These are phyloP conservation scores for Asclepias syriaca DNA, from an alignment of 257 asterid species.

Conservation along the genomic window DNA sequence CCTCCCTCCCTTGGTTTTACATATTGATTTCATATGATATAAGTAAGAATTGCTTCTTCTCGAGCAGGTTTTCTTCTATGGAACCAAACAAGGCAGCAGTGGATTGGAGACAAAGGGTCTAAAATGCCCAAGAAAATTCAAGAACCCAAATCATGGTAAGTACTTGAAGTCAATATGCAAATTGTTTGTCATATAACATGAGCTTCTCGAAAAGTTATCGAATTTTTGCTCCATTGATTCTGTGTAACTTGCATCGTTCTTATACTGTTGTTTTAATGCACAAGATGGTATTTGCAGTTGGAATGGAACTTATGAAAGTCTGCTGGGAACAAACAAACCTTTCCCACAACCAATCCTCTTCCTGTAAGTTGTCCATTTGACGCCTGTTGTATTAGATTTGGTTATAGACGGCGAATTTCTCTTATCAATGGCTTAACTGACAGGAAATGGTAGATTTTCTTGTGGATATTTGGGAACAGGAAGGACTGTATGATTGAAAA, in stretches of 20 bases:
- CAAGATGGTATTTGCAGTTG: constrained; percentile 43
- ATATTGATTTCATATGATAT: neutral
- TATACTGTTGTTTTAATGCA: neutral
- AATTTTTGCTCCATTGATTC: neutral
- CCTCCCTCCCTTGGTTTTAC: neutral
- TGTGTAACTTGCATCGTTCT: neutral
- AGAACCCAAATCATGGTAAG: constrained; percentile 65
- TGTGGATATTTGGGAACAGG: constrained; percentile 44
- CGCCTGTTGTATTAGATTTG: neutral
- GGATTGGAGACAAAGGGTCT: constrained; percentile 68
- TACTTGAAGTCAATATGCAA: neutral
- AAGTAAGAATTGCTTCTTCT: neutral
- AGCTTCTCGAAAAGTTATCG: no score
- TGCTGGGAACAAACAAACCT: constrained; percentile 80
- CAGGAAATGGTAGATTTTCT: constrained; percentile 52
- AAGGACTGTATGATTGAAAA: constrained; percentile 37
- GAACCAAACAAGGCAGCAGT: constrained; percentile 83
- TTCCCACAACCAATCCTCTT: constrained; percentile 73
- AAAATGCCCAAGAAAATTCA: constrained; percentile 33
- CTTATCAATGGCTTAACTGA: neutral
- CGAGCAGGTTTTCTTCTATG: constrained; percentile 77
- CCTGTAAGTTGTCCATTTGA: constrained; percentile 46
- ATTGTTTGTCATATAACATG: neutral
- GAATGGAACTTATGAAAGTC: constrained; percentile 66
- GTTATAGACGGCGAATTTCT: neutral